Percentiles rank a stretch among this genome's conserved stretches.
Evolutionary conservation across 1,139 yeast species (phyloP).

Genomic region (Pichia sp.): DNA sequence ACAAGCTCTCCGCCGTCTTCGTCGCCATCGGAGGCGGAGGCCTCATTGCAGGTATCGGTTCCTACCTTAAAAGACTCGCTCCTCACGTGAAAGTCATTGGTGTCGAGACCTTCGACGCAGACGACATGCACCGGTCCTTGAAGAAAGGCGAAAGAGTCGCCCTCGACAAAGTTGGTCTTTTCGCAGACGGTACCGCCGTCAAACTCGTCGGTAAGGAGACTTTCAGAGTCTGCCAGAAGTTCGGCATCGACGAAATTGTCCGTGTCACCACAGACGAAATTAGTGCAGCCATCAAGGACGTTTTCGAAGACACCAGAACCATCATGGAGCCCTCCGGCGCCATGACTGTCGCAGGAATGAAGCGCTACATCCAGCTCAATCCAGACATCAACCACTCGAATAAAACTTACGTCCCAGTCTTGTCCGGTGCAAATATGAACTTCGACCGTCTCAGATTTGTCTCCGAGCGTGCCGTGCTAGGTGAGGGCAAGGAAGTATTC

Average conservation of each 20-base stretch:
- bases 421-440: slow-evolving; percentile 97
- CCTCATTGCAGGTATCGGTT: slow-evolving; percentile 81
- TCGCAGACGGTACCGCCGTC: slow-evolving; percentile 99
- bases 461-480: slow-evolving; percentile 95
- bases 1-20: slow-evolving; percentile 79
- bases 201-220: slow-evolving; percentile 86
- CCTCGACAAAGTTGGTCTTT: slow-evolving; percentile 78
- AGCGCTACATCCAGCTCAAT: slow-evolving; percentile 64
- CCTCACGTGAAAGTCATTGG: slow-evolving; percentile 95
- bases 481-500: slow-evolving; percentile 96
- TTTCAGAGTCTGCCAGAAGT: slow-evolving; percentile 68
- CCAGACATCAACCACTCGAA: slow-evolving; percentile 68
- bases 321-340: slow-evolving; percentile 98
- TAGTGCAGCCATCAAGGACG: slow-evolving; percentile 95
- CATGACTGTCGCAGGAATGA: slow-evolving; percentile 89
- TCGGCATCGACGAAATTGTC: slow-evolving; percentile 80
- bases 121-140: slow-evolving; percentile 78
- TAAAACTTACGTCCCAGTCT: slow-evolving; percentile 74
- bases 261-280: slow-evolving; percentile 89
- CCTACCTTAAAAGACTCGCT: slow-evolving; percentile 90
- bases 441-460: slow-evolving; percentile 94
- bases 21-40: slow-evolving; percentile 99
- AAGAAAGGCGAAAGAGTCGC: slow-evolving; percentile 48
- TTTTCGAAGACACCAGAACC: slow-evolving; percentile 91
- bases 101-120: slow-evolving; percentile 94